phyloP scores from a whole-genome alignment of 768 basidiomycete genomes.

The Suillus plorans region DNA sequence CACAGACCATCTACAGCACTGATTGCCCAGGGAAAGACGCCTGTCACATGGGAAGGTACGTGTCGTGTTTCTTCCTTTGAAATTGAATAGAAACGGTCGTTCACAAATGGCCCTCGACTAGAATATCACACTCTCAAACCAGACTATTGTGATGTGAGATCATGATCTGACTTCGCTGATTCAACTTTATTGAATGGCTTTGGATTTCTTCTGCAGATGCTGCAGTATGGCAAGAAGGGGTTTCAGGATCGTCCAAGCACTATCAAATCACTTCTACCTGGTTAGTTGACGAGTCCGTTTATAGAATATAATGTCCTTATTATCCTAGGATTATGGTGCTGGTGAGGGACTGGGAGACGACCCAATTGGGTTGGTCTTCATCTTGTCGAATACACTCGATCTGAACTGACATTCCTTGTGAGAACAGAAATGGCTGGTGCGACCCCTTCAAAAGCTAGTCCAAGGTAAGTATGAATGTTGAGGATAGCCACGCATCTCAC shows the following conservation, averaged over 20 bases:
- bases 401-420: not conserved
- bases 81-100: too few species aligned
- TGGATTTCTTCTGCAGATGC: too few species aligned
- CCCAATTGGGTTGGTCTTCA: conserved; percentile 38
- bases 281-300: not conserved
- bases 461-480: conserved; percentile 40
- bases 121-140: too few species aligned
- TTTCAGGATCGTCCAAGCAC: too few species aligned
- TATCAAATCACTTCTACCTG: too few species aligned
- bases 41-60: too few species aligned
- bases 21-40: conserved; percentile 39
- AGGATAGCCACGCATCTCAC: conserved; percentile 15
- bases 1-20: conserved; percentile 34
- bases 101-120: too few species aligned
- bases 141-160: too few species aligned
- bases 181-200: too few species aligned
- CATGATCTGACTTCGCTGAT: too few species aligned
- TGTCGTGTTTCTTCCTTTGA: too few species aligned
- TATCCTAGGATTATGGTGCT: conserved; percentile 58
- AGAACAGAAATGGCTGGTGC: conserved; percentile 48
- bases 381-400: not conserved
- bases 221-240: too few species aligned
- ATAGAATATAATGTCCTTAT: not conserved
- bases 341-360: conserved; percentile 67
- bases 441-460: conserved; percentile 84